A percentile compares a stretch with the other conserved stretches of the same genome.
These are phyloP conservation scores for Cercospora berteroae DNA, from an alignment of 2,329 filamentous ascomycete genomes.

Conservation along the genomic window DNA sequence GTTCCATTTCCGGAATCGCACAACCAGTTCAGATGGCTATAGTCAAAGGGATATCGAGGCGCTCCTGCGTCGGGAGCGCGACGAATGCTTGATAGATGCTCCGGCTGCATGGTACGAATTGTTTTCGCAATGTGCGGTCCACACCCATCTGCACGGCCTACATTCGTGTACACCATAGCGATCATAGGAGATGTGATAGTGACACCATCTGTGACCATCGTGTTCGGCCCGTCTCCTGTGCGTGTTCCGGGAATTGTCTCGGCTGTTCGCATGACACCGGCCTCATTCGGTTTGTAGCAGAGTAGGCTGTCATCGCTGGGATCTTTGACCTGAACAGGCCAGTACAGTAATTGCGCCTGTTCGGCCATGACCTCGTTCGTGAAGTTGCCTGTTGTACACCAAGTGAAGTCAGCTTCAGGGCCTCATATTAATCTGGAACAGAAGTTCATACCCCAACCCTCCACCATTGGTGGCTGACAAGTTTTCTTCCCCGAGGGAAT, in stretches of 20 bases:
- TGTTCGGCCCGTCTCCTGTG: constrained; percentile 19
- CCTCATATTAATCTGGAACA: background rate
- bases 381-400: background rate
- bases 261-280: background rate
- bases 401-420: background rate
- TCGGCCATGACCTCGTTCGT: constrained; percentile 13
- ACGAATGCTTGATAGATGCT: constrained; percentile 25
- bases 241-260: background rate
- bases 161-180: constrained; percentile 20
- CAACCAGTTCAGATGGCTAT: constrained; percentile 29
- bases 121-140: constrained; percentile 25
- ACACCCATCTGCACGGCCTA: constrained; percentile 26
- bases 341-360: constrained; percentile 24
- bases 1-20: constrained; percentile 22
- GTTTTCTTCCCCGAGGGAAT: constrained; percentile 3
- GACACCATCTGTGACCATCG: constrained; percentile 28
- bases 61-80: constrained; percentile 20
- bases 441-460: background rate
- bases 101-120: constrained; percentile 24
- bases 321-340: constrained; percentile 22
- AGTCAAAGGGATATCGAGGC: constrained; percentile 23
- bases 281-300: background rate
- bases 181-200: constrained; percentile 29
- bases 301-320: background rate
- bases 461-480: background rate